phyloP scores from a whole-genome alignment of 495 filamentous ascomycete species.

The Penicilliopsis zonata region DNA sequence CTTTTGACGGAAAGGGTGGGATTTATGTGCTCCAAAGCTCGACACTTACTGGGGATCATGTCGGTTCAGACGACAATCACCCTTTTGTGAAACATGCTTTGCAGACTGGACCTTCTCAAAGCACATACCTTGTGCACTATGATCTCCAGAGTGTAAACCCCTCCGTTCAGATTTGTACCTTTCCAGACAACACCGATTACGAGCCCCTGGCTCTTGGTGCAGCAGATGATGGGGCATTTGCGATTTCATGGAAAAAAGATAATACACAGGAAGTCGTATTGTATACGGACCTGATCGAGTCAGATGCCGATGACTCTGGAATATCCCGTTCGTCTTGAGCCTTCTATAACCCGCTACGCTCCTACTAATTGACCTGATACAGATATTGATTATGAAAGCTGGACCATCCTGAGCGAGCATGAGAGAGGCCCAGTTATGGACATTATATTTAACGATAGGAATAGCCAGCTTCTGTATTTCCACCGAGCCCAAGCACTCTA shows the following conservation, averaged over 20 bases:
- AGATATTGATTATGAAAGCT: conserved; percentile 8
- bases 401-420: not conserved
- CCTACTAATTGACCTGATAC: conserved; percentile 2
- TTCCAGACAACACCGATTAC: conserved; percentile 17
- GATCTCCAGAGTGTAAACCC: conserved; percentile 11
- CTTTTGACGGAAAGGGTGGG: conserved; percentile 10
- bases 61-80: conserved; percentile 11
- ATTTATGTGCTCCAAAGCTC: conserved; percentile 23
- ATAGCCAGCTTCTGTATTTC: conserved; percentile 23
- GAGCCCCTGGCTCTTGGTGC: conserved; percentile 21
- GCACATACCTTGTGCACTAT: conserved; percentile 17
- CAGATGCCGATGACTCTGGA: conserved; percentile 2
- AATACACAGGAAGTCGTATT: conserved; percentile 16
- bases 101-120: conserved; percentile 10
- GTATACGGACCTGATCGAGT: conserved; percentile 9
- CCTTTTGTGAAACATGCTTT: conserved; percentile 26
- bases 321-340: conserved; percentile 7
- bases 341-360: not conserved
- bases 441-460: conserved; percentile 25
- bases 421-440: conserved; percentile 16
- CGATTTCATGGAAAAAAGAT: conserved; percentile 28
- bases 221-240: conserved; percentile 16
- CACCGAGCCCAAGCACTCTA: conserved; percentile 18
- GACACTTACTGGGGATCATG: conserved; percentile 13
- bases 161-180: conserved; percentile 15